A percentile compares a stretch with the other conserved stretches of the same genome.
Evolutionary conservation across 495 filamentous ascomycete species (phyloP).

Genomic region (Penicillium paradoxum): DNA sequence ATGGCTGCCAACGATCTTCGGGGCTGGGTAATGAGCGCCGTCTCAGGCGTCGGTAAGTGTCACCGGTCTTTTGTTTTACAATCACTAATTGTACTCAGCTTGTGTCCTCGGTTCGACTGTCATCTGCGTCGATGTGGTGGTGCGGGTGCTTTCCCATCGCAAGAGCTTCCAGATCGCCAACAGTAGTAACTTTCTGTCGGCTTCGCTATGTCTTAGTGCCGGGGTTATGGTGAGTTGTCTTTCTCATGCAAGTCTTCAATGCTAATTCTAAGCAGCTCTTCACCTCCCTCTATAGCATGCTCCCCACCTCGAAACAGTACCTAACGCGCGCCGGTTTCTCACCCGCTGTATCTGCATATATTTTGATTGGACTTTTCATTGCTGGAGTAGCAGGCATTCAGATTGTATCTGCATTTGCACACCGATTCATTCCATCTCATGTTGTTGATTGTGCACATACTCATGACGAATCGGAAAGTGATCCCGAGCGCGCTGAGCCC

Average conservation of each 20-base stretch:
- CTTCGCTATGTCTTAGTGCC: constrained; percentile 86
- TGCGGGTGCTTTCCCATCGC: constrained; percentile 65
- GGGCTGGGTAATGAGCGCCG: constrained; percentile 87
- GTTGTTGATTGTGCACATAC: constrained; percentile 88
- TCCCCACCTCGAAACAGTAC: constrained; percentile 77
- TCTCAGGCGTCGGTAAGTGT: constrained; percentile 71
- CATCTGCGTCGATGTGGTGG: constrained; percentile 77
- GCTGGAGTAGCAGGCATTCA: constrained; percentile 81
- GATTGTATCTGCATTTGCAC: constrained; percentile 70
- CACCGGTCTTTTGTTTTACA: neutral
- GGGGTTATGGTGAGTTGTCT: constrained; percentile 81
- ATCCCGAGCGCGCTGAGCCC: constrained; percentile 28
- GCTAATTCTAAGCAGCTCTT: constrained; percentile 60
- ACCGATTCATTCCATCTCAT: constrained; percentile 83
- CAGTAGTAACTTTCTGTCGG: constrained; percentile 80
- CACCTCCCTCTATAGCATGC: constrained; percentile 89
- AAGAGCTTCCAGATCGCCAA: constrained; percentile 82
- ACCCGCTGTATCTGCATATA: constrained; percentile 61
- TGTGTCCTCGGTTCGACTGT: constrained; percentile 76
- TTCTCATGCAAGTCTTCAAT: neutral
- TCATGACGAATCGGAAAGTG: constrained; percentile 46
- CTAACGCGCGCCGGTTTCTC: constrained; percentile 62
- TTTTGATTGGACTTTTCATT: constrained; percentile 72
- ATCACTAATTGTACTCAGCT: constrained; percentile 41
- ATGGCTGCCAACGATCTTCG: constrained; percentile 71